Evolutionary conservation across 169 alveolate species (phyloP), one percentile per base, ranked within the genome.

Genomic region (Plasmodium malariae): DNA sequence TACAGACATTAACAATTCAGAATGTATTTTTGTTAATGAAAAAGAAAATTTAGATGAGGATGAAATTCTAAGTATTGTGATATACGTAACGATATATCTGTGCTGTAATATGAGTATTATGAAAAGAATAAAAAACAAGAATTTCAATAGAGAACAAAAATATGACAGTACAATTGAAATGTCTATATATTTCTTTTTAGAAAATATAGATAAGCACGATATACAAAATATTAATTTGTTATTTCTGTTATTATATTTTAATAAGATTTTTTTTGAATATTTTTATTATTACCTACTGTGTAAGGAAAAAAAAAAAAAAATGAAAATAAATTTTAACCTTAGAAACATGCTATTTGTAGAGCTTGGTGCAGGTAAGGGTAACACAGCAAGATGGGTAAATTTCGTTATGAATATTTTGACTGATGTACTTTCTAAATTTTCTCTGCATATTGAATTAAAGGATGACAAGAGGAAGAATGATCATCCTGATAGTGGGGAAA

Each of bases 301-400:
- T 32, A 65, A 65, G 17, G 26, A 63, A 1, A 62, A 4, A 17
- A 7, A 54, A 6, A 49, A 4, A 60, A 2, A 12, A n/a, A 36
- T 26, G 6, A 6, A 21, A 4, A 24, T 24, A 40, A 45, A n/a
- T 12, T 9, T 26, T 14, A 49, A 45, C 37, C 28, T 30, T 11
- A 26, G 21, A 36, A 32, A 60, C 6, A 48, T 45, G 24, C 28
- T 80, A 26, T 80, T 80, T 80, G 48, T 80, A 2, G 90, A 80
- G 36, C 49, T 63, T 17, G 90, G 90, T 7, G 80, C 80, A 0
- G 90, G 90, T 3, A 80, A 80, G 34, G 90, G 72, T n/a, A 65
- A 51, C 37, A 80, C 90, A 43, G 49, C 90, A 1, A 9, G 90
- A 26, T 80, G 90, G 90, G 59, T 80, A n/a, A 63, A 80, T 32